Conservation (phyloP, 768 basidiomycete genomes). For the Tulasnella sp. region DNA sequence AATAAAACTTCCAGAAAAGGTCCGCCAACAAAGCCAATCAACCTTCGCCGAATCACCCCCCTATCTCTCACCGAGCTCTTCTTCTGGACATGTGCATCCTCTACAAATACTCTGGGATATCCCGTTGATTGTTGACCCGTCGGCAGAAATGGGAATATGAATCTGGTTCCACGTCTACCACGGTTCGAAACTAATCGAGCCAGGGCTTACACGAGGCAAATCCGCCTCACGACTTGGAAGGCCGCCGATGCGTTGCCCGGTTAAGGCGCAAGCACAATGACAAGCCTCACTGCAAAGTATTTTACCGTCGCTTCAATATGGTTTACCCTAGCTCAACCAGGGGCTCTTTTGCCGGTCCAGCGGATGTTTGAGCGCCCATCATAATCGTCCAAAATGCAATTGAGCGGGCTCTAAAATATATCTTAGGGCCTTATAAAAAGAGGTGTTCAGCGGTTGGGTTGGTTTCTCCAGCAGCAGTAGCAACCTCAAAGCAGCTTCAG, state of each 20-base stretch:
- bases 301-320: neutral
- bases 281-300: neutral
- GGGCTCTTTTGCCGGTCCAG: neutral
- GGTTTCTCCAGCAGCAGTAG: neutral
- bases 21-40: neutral
- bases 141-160: neutral
- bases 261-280: neutral
- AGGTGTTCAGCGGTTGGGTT: neutral
- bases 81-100: neutral
- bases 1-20: neutral
- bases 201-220: neutral
- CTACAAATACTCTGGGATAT: neutral
- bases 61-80: neutral
- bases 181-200: neutral
- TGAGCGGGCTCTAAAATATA: neutral
- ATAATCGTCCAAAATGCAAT: neutral
- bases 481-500: neutral
- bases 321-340: neutral
- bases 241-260: constrained; percentile 28
- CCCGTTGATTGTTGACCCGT: neutral
- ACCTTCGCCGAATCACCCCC: constrained; percentile 14
- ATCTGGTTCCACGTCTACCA: neutral
- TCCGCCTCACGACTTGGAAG: neutral
- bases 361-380: neutral
- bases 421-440: neutral